phyloP scores from a whole-genome alignment of 1,139 yeast genomes.

The Citeromyces hawaiiensis region DNA sequence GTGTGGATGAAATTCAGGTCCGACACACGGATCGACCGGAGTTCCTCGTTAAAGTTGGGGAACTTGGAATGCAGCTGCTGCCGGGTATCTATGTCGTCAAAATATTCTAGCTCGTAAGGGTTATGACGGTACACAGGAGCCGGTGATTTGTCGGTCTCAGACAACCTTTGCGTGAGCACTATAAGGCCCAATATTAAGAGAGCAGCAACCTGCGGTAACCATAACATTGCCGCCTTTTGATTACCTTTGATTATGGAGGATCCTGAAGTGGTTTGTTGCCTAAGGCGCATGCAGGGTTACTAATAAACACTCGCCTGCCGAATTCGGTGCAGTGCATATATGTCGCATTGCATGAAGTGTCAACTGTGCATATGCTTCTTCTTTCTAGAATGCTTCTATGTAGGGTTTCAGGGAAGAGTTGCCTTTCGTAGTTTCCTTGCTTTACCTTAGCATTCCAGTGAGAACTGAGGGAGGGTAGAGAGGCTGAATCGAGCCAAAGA shows the following conservation, averaged over 20 bases:
- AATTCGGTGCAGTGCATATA: not conserved
- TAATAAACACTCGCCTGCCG: not conserved
- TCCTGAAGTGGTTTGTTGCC: not conserved
- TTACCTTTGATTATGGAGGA: not conserved
- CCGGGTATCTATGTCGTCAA: conserved; percentile 5
- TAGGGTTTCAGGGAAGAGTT: too few species aligned
- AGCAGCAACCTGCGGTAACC: conserved; percentile 20
- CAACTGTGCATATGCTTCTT: not conserved
- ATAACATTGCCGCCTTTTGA: conserved; percentile 19
- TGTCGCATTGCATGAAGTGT: not conserved
- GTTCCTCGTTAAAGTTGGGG: conserved; percentile 14
- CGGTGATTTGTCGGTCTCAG: not conserved
- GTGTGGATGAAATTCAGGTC: conserved; percentile 78
- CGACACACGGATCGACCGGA: conserved; percentile 47
- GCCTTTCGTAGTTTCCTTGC: too few species aligned
- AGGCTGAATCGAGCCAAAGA: too few species aligned
- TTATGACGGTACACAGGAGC: not conserved
- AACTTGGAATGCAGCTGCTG: conserved; percentile 12
- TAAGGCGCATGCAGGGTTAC: conserved; percentile 1
- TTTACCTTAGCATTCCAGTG: too few species aligned
- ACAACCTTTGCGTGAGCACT: not conserved
- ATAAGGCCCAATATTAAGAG: not conserved
- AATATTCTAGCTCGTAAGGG: not conserved
- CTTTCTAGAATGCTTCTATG: too few species aligned
- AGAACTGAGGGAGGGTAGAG: too few species aligned